Conservation (phyloP, 208 protist species). For the Histomonas meleagridis region DNA sequence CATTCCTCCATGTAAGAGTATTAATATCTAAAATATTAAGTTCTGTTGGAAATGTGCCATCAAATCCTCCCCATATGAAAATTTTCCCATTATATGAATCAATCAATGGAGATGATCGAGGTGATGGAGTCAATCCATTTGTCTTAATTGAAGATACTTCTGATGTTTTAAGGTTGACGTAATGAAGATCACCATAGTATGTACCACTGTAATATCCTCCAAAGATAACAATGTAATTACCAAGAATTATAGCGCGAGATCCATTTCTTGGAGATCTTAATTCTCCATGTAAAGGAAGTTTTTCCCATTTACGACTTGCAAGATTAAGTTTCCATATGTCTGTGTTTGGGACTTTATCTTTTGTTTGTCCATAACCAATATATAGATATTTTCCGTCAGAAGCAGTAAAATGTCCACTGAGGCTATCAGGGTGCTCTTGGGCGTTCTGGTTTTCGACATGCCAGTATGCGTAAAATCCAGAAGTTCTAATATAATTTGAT, state of each 20-base stretch:
- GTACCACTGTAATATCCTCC: background rate
- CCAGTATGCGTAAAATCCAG: too few species aligned
- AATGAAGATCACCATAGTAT: background rate
- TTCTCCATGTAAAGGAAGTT: background rate
- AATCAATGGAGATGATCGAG: background rate
- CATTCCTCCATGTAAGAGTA: background rate
- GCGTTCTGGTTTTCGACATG: too few species aligned
- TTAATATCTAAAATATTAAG: background rate
- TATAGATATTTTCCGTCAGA: too few species aligned
- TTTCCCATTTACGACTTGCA: background rate
- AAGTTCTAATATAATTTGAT: too few species aligned
- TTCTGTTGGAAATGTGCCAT: background rate
- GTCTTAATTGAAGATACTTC: background rate
- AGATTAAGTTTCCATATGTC: background rate
- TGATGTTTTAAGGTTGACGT: background rate
- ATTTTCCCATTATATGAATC: background rate
- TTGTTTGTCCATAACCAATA: too few species aligned
- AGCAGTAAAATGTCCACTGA: too few species aligned
- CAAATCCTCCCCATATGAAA: conserved; percentile 2
- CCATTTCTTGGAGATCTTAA: background rate
- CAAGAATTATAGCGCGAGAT: background rate
- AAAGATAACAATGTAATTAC: background rate
- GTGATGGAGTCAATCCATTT: background rate
- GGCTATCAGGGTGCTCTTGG: too few species aligned
- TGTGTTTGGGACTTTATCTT: too few species aligned